Conservation (phyloP, 345 rosid species). For the Ceriops decandra region DNA sequence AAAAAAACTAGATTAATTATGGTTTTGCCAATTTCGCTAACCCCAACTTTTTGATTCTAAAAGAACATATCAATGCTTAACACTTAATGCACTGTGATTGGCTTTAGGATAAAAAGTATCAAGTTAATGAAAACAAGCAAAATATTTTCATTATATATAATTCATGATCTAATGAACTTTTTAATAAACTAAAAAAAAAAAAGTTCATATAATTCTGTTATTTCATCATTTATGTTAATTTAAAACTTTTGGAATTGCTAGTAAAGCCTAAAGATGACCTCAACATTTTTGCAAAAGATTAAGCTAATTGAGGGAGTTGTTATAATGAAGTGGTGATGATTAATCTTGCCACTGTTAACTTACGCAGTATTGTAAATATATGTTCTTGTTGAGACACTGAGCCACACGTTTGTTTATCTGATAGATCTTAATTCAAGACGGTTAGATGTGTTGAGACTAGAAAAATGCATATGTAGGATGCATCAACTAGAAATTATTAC, state of each 20-base stretch:
- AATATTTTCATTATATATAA: too few relatives aligned
- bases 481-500: slow-evolving; percentile 29
- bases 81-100: slow-evolving; percentile 22
- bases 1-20: background rate
- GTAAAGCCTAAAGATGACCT: background rate
- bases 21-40: background rate
- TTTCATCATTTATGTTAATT: slow-evolving; percentile 12
- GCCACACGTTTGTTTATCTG: slow-evolving; percentile 30
- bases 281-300: slow-evolving; percentile 4
- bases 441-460: slow-evolving; percentile 13
- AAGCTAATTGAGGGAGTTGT: slow-evolving; percentile 13
- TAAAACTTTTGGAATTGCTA: background rate
- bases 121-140: too few relatives aligned
- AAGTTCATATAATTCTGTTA: slow-evolving; percentile 11
- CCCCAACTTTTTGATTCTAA: background rate
- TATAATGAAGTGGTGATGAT: slow-evolving; percentile 29
- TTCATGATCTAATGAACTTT: too few relatives aligned
- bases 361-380: background rate
- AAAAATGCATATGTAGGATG: slow-evolving; percentile 6
- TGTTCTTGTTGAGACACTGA: slow-evolving; percentile 7
- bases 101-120: slow-evolving; percentile 14
- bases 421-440: slow-evolving; percentile 13
- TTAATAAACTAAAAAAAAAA: too few relatives aligned
- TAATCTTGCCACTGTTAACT: slow-evolving; percentile 7
- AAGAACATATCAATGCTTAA: slow-evolving; percentile 24